Base-by-base conservation (phyloP, 441 rosid species). In the Adansonia rubrostipa region DNA sequence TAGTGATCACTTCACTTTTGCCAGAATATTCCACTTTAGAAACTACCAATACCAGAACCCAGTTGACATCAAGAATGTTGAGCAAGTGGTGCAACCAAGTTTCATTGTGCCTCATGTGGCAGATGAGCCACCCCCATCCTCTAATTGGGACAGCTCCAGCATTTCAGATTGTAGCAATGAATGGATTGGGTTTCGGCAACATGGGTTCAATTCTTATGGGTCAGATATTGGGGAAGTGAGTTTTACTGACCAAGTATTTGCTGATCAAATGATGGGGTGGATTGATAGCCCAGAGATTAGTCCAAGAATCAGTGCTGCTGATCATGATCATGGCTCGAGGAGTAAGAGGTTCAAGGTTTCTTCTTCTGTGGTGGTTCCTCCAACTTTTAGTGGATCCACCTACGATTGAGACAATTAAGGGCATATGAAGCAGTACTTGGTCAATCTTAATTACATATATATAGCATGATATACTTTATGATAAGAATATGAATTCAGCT, bases 1-100 rank as follows among this genome's bases (percentile, higher is more conserved):
- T 4, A 89, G 93, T 9, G 93, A 91, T 68, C 90, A 89, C 77
- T 85, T 85, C 79, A 89, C 92, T 71, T 91, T 91, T 44, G 95
- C 95, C 6, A 91, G 79, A 47, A 85, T 91, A 22, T 91, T 91
- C 81, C 90, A 84, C 62, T 86, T 87, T 36, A 79, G 85, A 71
- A 81, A 82, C 80, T 75, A 84, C 73, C 87, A 76, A 17, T 75
- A 80, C 61, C 86, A 84, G 45, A 81, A 58, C 74, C 86, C 86
- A 0, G 60, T 83, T 47, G 87, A 88, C 53, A 56, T 88, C 40
- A 82, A 86, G 86, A 85, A 66, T 56, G 88, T 89, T 2, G 93
- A 86, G 70, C 86, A 88, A 80, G 86, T 81, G 42, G 95, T 89
- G 83, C 92, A 88, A 68, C 95, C 93, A 1, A 89, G 92, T 80